Evolutionary conservation across 2,329 filamentous ascomycete species (phyloP).

Genomic region (Trichoderma afroharzianum): DNA sequence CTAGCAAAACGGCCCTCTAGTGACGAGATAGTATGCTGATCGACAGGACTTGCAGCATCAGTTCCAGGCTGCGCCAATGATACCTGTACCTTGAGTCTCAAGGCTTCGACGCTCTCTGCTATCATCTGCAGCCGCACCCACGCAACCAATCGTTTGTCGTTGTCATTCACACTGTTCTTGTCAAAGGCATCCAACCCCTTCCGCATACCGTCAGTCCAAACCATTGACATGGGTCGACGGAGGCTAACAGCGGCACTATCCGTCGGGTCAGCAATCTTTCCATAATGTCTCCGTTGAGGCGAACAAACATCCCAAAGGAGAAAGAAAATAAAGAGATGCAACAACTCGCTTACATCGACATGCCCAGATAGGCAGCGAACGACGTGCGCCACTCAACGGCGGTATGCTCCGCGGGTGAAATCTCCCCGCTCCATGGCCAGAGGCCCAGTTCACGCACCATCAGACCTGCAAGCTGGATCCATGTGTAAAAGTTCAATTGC

Average conservation of each 20-base stretch:
- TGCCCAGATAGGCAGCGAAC: background rate
- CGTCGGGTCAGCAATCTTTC: background rate
- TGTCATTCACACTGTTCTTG: background rate
- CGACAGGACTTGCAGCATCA: background rate
- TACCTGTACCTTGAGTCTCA: background rate
- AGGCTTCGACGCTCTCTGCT: background rate
- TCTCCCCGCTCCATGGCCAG: background rate
- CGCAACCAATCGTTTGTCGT: background rate
- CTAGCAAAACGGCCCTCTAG: background rate
- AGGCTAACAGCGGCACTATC: background rate
- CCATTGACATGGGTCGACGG: background rate
- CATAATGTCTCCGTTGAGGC: background rate
- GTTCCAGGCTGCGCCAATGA: background rate
- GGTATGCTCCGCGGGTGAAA: background rate
- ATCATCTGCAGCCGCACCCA: background rate
- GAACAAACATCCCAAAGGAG: background rate
- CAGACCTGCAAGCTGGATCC: background rate
- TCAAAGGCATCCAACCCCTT: background rate
- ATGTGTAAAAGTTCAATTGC: background rate
- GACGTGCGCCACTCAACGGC: background rate
- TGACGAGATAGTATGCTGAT: background rate
- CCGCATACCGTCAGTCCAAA: background rate
- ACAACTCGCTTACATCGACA: background rate
- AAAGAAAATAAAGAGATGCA: background rate
- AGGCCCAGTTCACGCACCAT: background rate